phyloP scores from a whole-genome alignment of 129 eudicot genomes.

The Mikania micrantha region DNA sequence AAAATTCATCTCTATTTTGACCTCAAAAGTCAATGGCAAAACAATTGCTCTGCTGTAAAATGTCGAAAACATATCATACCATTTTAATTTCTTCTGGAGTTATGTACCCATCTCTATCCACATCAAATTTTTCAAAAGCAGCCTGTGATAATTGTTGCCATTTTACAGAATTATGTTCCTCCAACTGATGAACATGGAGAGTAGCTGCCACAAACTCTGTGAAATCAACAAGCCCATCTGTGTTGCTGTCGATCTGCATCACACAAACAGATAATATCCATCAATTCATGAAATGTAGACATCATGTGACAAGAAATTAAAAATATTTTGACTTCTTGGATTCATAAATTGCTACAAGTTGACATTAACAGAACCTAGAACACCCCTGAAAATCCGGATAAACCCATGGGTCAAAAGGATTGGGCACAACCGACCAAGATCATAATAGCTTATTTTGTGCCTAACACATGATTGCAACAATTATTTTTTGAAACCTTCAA shows the following conservation, averaged over 20 bases:
- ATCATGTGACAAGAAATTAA: not conserved
- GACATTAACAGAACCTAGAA: not conserved
- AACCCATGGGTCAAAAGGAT: not conserved
- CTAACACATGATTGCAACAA: not conserved
- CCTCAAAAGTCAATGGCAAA: constrained; percentile 1
- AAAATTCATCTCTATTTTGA: not conserved
- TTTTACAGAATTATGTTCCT: constrained; percentile 73
- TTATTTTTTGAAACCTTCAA: no score
- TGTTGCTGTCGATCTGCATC: constrained; percentile 83
- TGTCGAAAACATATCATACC: constrained; percentile 34
- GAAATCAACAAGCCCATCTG: constrained; percentile 94
- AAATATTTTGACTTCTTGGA: not conserved
- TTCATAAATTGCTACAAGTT: not conserved
- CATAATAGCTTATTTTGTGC: not conserved
- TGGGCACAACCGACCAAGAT: not conserved
- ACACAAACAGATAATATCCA: constrained; percentile 7
- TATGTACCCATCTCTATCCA: constrained; percentile 84
- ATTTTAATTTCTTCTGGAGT: constrained; percentile 88
- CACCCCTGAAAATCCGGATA: not conserved
- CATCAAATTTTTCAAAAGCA: constrained; percentile 95
- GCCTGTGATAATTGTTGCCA: constrained; percentile 86
- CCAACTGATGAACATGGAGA: constrained; percentile 92
- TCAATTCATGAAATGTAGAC: not conserved
- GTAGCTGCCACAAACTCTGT: constrained; percentile 97
- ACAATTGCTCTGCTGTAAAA: not conserved